Conservation (phyloP, 805 yeast genomes). For the Schwanniomyces vanrijiae region DNA sequence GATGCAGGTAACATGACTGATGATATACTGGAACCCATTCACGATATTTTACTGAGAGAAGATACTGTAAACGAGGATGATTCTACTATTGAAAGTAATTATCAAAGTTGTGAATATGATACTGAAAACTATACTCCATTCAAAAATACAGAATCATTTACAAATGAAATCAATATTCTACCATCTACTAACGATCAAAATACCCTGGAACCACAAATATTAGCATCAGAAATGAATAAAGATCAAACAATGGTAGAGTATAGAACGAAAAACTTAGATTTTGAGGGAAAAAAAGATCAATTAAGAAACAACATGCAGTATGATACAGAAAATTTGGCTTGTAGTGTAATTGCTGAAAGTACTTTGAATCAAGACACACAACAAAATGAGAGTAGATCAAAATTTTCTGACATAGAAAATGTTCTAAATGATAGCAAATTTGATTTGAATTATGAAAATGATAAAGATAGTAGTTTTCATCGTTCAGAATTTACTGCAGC, state of each 20-base stretch:
- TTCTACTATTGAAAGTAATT: not conserved
- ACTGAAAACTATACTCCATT: not conserved
- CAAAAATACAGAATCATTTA: not conserved
- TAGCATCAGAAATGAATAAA: no score
- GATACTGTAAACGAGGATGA: not conserved
- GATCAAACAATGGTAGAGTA: not conserved
- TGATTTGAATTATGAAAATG: not conserved
- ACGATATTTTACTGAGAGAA: not conserved
- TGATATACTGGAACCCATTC: not conserved
- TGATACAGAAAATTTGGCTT: not conserved
- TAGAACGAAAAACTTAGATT: not conserved
- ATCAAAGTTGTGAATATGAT: not conserved
- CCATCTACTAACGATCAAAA: not conserved
- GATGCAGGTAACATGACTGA: not conserved
- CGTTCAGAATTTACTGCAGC: not conserved
- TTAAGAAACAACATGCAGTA: not conserved
- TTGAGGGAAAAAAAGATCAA: not conserved
- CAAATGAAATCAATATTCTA: not conserved
- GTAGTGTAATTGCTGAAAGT: conserved; percentile 1
- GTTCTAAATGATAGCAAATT: not conserved
- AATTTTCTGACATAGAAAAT: not conserved
- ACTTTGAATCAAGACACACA: not conserved
- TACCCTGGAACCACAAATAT: no score
- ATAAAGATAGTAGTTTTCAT: not conserved
- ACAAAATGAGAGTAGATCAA: not conserved